Evolutionary conservation across 2,329 filamentous ascomycete species (phyloP), one percentile per base, ranked within the genome.

Genomic region (Erysiphe pulchra): DNA sequence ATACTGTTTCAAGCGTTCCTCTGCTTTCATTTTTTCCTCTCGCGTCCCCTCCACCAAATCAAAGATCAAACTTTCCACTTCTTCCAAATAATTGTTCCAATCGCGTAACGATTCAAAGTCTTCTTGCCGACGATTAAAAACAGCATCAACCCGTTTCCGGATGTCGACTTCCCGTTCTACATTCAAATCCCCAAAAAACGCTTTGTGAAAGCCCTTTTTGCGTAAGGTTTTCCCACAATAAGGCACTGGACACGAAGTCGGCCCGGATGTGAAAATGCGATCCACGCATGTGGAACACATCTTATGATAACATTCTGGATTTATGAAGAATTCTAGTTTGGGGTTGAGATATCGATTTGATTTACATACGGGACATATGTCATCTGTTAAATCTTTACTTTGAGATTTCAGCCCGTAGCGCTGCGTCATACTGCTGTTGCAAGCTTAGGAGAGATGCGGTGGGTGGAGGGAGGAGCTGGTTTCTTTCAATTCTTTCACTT

Each of bases 221-320:
- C 90, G 78, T 6, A 98, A 69, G 0, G 85, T 95, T 60, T 81
- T 78, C 59, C 76, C 73, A 63, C 90, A 98, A 37, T 80, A 81
- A 0, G 83, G 82, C 48, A 94, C 83, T 1, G 90, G 90, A 59
- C 92, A 98, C 50, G 85, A 81, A 47, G 85, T 83, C 0, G 90
- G 90, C 0, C 90, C 90, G 46, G 83, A 77, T 33, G 80, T 80
- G 69, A 95, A 98, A 55, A 95, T 82, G 47, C 87, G 80, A 62
- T 87, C 81, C 38, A 95, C 86, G 65, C 90, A 98, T 47, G 82
- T 86, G 60, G 84, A 80, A 68, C 90, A 98, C 83, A 98, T 95
- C 54, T 84, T 84, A 68, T 98, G 90, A 68, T 98, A 98, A 71
- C 90, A 98, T 68, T 92, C 85, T 9, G 87, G 84, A 61, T 95